phyloP scores from a whole-genome alignment of 192 early-diverging fungal species.

The Spinellus fusiger region DNA sequence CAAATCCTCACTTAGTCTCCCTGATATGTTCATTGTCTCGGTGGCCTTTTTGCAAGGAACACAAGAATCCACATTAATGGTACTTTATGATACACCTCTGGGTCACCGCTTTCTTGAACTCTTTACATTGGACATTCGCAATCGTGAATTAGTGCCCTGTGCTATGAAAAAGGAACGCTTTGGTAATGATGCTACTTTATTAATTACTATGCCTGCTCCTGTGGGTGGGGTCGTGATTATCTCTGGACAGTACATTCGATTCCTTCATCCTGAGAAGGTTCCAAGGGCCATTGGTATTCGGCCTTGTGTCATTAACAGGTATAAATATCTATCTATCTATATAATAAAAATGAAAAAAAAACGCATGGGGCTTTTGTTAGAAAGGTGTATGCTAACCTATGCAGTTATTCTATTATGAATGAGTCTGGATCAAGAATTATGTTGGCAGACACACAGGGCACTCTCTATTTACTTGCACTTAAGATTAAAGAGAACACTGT shows the following conservation, averaged over 20 bases:
- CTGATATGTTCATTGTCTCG: constrained; percentile 34
- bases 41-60: constrained; percentile 44
- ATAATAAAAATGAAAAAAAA: neutral
- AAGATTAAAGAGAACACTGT: constrained; percentile 28
- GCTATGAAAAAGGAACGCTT: constrained; percentile 33
- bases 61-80: constrained; percentile 40
- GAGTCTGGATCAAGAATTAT: constrained; percentile 51
- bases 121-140: constrained; percentile 48
- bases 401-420: constrained; percentile 49
- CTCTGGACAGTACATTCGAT: constrained; percentile 51
- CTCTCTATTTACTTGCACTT: constrained; percentile 55
- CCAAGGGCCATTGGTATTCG: constrained; percentile 25
- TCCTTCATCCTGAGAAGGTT: constrained; percentile 35
- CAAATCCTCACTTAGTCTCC: constrained; percentile 3
- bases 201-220: constrained; percentile 53
- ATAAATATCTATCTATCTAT: neutral
- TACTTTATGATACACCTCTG: constrained; percentile 59
- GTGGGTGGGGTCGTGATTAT: constrained; percentile 54
- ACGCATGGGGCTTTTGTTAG: too few relatives aligned
- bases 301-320: constrained; percentile 10
- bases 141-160: constrained; percentile 33
- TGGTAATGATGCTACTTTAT: constrained; percentile 41
- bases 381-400: too few relatives aligned
- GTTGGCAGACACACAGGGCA: constrained; percentile 62
- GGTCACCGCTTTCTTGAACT: constrained; percentile 49